Percentiles rank a stretch among this genome's conserved stretches.
These are phyloP conservation scores for Bondarzewia mesenterica DNA, from an alignment of 1,284 basidiomycete species.

Conservation along the genomic window DNA sequence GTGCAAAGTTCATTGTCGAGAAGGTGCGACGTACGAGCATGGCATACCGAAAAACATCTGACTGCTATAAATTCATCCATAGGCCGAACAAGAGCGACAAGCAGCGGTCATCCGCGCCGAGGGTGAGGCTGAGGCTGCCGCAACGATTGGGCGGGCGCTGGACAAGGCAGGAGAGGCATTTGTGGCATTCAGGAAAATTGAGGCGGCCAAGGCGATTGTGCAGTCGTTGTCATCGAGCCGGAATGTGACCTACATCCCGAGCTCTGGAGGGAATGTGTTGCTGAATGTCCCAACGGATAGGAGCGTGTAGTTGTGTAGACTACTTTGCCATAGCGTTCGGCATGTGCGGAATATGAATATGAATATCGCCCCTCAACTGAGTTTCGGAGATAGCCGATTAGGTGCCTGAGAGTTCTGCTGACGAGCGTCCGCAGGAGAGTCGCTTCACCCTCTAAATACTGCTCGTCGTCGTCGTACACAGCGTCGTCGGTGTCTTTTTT, in stretches of 20 bases:
- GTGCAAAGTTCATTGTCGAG: conserved; percentile 98
- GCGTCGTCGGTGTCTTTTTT: conserved; percentile 27
- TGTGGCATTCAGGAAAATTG: conserved; percentile 93
- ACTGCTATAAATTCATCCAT: conserved; percentile 4
- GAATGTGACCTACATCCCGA: conserved; percentile 87
- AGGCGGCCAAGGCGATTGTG: conserved; percentile 95
- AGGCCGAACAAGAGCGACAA: conserved; percentile 99
- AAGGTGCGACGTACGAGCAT: conserved; percentile 45
- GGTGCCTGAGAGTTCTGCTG: conserved; percentile 5
- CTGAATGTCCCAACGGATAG: conserved; percentile 68
- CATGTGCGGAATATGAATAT: background rate
- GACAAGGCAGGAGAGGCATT: conserved; percentile 95
- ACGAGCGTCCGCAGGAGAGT: background rate
- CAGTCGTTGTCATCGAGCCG: conserved; percentile 71
- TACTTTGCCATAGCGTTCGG: background rate
- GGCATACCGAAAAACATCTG: background rate
- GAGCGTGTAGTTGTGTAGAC: background rate
- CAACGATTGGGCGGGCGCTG: conserved; percentile 88
- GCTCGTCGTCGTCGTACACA: conserved; percentile 13
- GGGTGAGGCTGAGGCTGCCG: conserved; percentile 95
- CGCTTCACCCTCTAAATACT: conserved; percentile 1
- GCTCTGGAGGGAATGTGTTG: conserved; percentile 70
- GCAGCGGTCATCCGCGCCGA: conserved; percentile 97
- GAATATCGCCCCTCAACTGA: conserved; percentile 9
- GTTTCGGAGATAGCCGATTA: conserved; percentile 21